Base-by-base conservation (phyloP, 2,329 filamentous ascomycete species). In the Ascochyta koolunga region DNA sequence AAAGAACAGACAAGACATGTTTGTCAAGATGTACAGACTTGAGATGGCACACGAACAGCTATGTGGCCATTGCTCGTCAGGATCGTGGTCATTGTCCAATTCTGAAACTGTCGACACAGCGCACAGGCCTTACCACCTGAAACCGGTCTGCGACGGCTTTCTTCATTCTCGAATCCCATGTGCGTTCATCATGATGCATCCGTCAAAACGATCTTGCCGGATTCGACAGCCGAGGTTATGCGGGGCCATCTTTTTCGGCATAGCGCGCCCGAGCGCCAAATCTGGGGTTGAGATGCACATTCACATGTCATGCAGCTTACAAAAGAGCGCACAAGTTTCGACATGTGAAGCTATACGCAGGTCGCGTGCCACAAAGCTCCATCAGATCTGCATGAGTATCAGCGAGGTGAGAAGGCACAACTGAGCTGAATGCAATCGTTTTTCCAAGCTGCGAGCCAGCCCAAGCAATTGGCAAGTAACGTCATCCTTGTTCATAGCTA, bases 401-500 rank as follows among this genome's bases (percentile, higher is more conserved):
- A 45, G n/a, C 31, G 35, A 29, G 22, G 8, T 29, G 22, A 33
- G n/a, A 10, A 40, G 35, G 10, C 27, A 10, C 27, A 54, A 44
- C n/a, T n/a, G n/a, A 49, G 44, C 33, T 29, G 22, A 16, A 4
- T 35, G 50, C 35, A 37, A 4, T 13, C 1, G 6, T 13, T 6
- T 11, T 22, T 2, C 8, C 24, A 33, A 57, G 41, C 19, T 50
- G 57, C 51, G 15, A 42, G 45, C 24, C 24, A 37, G 36, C 39
- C 55, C 62, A 69, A 69, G 64, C 59, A 58, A 71, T 68, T 71
- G 66, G 68, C 68, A 61, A 16, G 39, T 39, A 70, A 71, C 69
- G 69, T 72, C 69, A 72, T 72, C 43, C 60, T 55, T 60, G 61
- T 62, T n/a, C 56, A 53, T 38, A 40, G 53, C 40, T 50, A 24